phyloP scores from a whole-genome alignment of 371 early-diverging fungal species.

The Apophysomyces sp. region DNA sequence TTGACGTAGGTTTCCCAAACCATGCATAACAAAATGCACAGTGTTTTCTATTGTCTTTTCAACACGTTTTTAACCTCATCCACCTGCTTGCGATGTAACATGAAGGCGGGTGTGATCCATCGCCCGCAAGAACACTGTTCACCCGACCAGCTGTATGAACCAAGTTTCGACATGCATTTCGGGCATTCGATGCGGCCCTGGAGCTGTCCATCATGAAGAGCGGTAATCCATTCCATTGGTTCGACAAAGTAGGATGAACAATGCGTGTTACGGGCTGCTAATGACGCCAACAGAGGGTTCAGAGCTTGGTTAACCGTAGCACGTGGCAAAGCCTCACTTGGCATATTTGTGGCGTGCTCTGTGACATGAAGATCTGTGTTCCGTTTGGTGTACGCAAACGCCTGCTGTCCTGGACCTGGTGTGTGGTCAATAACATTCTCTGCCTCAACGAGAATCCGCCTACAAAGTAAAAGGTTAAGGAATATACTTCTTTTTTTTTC shows the following conservation, averaged over 20 bases:
- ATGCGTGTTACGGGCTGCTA: slow-evolving; percentile 30
- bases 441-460: slow-evolving; percentile 56
- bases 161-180: slow-evolving; percentile 81
- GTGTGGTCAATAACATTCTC: slow-evolving; percentile 73
- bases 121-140: slow-evolving; percentile 84
- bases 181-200: slow-evolving; percentile 84
- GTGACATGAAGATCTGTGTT: slow-evolving; percentile 42
- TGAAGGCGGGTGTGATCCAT: slow-evolving; percentile 88
- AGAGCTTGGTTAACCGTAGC: slow-evolving; percentile 27
- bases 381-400: slow-evolving; percentile 74
- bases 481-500: not conserved
- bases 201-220: slow-evolving; percentile 54
- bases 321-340: slow-evolving; percentile 2
- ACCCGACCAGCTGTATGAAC: slow-evolving; percentile 84
- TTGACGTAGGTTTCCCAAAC: not conserved
- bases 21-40: not conserved
- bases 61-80: slow-evolving; percentile 50
- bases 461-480: slow-evolving; percentile 11
- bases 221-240: slow-evolving; percentile 83
- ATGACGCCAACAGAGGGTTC: slow-evolving; percentile 44
- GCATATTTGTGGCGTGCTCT: slow-evolving; percentile 11
- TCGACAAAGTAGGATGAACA: slow-evolving; percentile 86
- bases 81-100: slow-evolving; percentile 76
- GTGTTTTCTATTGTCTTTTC: slow-evolving; percentile 5
- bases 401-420: slow-evolving; percentile 69